Percentiles rank a stretch among this genome's conserved stretches.
phyloP scores from a whole-genome alignment of 139 green algal genomes.

The Tetraselmis striata region DNA sequence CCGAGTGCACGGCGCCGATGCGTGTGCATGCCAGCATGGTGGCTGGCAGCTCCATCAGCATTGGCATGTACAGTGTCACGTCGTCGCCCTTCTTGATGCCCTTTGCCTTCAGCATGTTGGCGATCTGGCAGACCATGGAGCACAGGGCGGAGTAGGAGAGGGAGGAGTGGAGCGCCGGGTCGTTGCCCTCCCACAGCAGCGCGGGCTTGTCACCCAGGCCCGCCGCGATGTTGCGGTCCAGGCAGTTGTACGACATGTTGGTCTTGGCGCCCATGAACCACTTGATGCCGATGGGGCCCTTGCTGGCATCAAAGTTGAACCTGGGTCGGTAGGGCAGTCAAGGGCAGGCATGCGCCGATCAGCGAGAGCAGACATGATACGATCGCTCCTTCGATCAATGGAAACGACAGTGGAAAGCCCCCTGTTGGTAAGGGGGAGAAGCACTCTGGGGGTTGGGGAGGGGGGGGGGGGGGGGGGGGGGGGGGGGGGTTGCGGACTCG shows the following conservation, averaged over 20 bases:
- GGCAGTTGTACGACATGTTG: slow-evolving; percentile 69
- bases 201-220: slow-evolving; percentile 52
- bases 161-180: slow-evolving; percentile 39
- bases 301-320: slow-evolving; percentile 58
- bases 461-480: too few species aligned
- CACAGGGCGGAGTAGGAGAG: slow-evolving; percentile 59
- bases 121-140: slow-evolving; percentile 33
- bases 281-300: slow-evolving; percentile 49
- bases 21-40: slow-evolving; percentile 90
- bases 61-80: slow-evolving; percentile 95
- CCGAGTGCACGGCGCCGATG: slow-evolving; percentile 88
- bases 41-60: slow-evolving; percentile 86
- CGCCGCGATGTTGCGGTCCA: slow-evolving; percentile 61
- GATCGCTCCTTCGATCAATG: not conserved
- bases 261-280: slow-evolving; percentile 69
- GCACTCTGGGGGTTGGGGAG: too few species aligned
- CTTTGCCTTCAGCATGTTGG: slow-evolving; percentile 79
- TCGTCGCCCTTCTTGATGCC: slow-evolving; percentile 79
- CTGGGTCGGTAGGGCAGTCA: slow-evolving; percentile 1
- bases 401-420: not conserved
- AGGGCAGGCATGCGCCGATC: not conserved
- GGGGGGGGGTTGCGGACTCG: not conserved
- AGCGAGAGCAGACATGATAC: too few species aligned
- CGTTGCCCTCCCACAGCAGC: slow-evolving; percentile 85
- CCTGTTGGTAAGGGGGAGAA: too few species aligned